These are phyloP conservation scores for Exophiala xenobiotica DNA, from an alignment of 2,329 filamentous ascomycete species.

Conservation along the genomic window DNA sequence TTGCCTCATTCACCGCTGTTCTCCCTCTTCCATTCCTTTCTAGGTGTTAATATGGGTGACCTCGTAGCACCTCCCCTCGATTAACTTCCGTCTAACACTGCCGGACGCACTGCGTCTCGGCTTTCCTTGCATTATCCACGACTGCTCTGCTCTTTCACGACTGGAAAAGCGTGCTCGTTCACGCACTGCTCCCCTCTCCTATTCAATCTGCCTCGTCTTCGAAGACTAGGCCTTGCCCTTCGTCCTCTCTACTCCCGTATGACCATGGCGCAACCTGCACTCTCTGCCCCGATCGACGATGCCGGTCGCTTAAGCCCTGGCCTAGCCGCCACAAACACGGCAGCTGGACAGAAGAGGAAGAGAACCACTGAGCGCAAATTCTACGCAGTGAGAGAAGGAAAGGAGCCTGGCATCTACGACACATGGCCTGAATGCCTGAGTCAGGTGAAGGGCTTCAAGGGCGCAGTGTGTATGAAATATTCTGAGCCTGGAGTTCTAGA, in stretches of 20 bases:
- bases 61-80: too few species aligned
- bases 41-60: too few species aligned
- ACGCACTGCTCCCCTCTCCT: neutral
- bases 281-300: conserved; percentile 8
- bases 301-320: conserved; percentile 15
- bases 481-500: neutral
- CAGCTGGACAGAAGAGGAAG: conserved; percentile 52
- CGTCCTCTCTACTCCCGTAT: conserved; percentile 6
- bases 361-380: conserved; percentile 54
- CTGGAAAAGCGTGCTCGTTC: neutral
- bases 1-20: neutral
- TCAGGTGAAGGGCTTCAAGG: conserved; percentile 63
- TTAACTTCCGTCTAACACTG: too few species aligned
- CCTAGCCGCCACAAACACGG: conserved; percentile 14
- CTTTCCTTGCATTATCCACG: neutral
- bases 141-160: too few species aligned
- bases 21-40: too few species aligned
- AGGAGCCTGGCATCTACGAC: conserved; percentile 62
- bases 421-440: conserved; percentile 62
- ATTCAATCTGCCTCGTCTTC: conserved; percentile 26
- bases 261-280: conserved; percentile 25
- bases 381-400: conserved; percentile 63
- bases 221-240: conserved; percentile 3
- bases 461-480: conserved; percentile 63
- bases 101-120: too few species aligned